These are phyloP conservation scores for Tricladium varicosporioides DNA, from an alignment of 2,329 filamentous ascomycete genomes.

Conservation along the genomic window DNA sequence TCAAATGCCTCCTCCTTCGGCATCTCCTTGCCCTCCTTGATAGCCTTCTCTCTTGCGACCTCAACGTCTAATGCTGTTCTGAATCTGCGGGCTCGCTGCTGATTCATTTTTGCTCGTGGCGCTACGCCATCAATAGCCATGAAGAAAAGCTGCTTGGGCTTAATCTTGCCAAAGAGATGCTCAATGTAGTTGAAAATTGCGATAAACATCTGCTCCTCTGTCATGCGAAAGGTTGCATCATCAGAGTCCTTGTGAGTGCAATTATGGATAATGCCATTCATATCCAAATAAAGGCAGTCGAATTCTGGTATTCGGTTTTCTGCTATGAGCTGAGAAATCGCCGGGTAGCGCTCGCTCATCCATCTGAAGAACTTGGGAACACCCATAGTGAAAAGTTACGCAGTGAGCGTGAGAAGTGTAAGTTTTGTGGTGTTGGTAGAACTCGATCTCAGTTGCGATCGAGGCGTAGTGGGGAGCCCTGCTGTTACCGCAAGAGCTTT, in stretches of 20 bases:
- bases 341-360: constrained; percentile 98
- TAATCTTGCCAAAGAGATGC: constrained; percentile 97
- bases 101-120: constrained; percentile 98
- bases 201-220: constrained; percentile 99
- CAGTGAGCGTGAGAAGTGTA: constrained; percentile 14
- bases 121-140: constrained; percentile 99
- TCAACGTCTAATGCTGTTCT: constrained; percentile 91
- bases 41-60: constrained; percentile 85
- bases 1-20: constrained; percentile 95
- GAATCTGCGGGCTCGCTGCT: constrained; percentile 93
- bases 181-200: constrained; percentile 99
- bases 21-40: constrained; percentile 84
- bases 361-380: constrained; percentile 65
- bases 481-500: constrained; percentile 30
- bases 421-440: constrained; percentile 11
- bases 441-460: constrained; percentile 8
- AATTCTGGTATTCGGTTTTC: constrained; percentile 99
- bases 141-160: constrained; percentile 97
- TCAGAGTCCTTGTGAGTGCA: constrained; percentile 97
- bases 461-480: constrained; percentile 16
- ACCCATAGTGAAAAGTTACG: constrained; percentile 39
- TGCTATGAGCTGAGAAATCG: constrained; percentile 96
- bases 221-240: constrained; percentile 86
- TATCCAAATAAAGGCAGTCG: constrained; percentile 93
- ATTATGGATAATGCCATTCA: constrained; percentile 99